Evolutionary conservation across 768 basidiomycete species (phyloP).

Genomic region (Tulasnella sp.): DNA sequence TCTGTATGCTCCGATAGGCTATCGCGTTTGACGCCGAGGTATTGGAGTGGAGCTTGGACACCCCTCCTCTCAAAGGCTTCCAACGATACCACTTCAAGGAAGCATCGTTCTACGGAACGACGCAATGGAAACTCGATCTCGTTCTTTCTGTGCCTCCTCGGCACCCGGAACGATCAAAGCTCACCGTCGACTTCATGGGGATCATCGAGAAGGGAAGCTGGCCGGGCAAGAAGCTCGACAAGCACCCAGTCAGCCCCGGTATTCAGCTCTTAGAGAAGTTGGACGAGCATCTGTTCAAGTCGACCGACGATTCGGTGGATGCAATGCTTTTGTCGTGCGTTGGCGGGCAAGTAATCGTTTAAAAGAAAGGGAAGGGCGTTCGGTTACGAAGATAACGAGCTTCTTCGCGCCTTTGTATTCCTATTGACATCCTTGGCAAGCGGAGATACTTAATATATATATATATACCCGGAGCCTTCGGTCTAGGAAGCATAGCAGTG

Average conservation of each 20-base stretch:
- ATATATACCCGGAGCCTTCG: neutral
- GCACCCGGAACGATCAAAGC: constrained; percentile 18
- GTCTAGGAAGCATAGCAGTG: no score
- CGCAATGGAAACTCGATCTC: constrained; percentile 63
- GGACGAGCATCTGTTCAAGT: constrained; percentile 61
- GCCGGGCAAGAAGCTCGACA: constrained; percentile 49
- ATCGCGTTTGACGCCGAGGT: constrained; percentile 90
- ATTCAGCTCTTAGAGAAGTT: constrained; percentile 66
- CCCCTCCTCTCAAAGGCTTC: constrained; percentile 62
- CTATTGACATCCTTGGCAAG: neutral
- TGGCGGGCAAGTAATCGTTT: constrained; percentile 42
- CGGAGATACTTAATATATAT: neutral
- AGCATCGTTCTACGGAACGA: constrained; percentile 70
- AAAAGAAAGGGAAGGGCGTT: neutral
- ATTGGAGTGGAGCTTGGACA: constrained; percentile 69
- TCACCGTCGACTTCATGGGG: constrained; percentile 66
- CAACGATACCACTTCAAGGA: constrained; percentile 86
- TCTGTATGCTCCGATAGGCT: constrained; percentile 31
- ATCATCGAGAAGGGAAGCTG: constrained; percentile 78
- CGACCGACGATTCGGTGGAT: constrained; percentile 50
- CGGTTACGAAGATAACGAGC: neutral
- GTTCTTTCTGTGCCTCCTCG: constrained; percentile 42
- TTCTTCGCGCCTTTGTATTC: neutral
- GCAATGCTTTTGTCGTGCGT: constrained; percentile 46
- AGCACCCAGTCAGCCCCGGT: constrained; percentile 37